Evolutionary conservation across 2,329 filamentous ascomycete genomes (phyloP), one percentile per base, ranked within the genome.

Genomic region (Stemphylium vesicarium): DNA sequence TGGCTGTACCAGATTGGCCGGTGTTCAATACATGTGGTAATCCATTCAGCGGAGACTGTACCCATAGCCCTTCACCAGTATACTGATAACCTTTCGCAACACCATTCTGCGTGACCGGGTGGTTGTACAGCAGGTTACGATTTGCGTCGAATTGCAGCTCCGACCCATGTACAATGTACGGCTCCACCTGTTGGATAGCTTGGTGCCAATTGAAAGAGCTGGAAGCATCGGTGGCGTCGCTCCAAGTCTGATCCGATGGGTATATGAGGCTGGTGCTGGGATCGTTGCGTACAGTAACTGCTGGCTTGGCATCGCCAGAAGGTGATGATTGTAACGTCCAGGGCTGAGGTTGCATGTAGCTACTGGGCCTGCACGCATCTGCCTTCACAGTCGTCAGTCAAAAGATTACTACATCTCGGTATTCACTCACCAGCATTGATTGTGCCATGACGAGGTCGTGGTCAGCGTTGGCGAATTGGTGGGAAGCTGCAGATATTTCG

Each of bases 391-490:
- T 32, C 22, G 38, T 64, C 39, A 54, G 51, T 48, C 24, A 29
- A 33, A n/a, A 32, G 40, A 15, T 16, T 1, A 7, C 5, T 8
- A 5, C 31, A 12, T 33, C 24, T 13, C 13, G 12, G 3, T 12
- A 15, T 38, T 12, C 22, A 58, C 63, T 54, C 58, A 65, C 68
- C 11, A 63, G 44, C 26, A 50, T 42, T 9, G 60, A 38, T 24
- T 62, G 65, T 24, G 58, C 53, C 59, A 66, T 69, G 45, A 51
- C 29, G 13, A 43, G 12, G 13, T 10, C 39, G 31, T 52, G 38
- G 4, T n/a, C 36, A 36, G 37, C 13, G 42, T 41, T 26, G 29
- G 42, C 13, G 22, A 45, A 26, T 9, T 42, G 39, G 22, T 40
- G 33, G 6, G n/a, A 7, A 29, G 38, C 15, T 38, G n/a, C 29